These are phyloP conservation scores for Stereum hirsutum DNA, from an alignment of 1,284 basidiomycete species.

Conservation along the genomic window DNA sequence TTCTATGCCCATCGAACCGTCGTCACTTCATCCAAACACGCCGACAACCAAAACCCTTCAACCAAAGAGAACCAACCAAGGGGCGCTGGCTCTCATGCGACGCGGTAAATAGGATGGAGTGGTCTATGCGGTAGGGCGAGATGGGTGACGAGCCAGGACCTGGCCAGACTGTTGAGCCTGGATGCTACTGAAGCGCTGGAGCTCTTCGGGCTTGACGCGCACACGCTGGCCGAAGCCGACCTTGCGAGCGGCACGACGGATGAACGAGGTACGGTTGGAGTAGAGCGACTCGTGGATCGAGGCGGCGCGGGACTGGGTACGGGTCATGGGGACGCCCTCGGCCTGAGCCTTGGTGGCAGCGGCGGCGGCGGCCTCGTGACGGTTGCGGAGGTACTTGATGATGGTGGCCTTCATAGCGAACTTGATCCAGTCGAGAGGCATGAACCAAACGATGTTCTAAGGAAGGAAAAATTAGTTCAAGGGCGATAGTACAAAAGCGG, in stretches of 20 bases:
- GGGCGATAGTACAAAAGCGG: not conserved
- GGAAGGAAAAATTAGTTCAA: constrained; percentile 9
- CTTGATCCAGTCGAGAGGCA: constrained; percentile 93
- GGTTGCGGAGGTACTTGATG: constrained; percentile 75
- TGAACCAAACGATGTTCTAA: constrained; percentile 90
- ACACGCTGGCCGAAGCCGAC: constrained; percentile 81
- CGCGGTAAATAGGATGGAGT: no score
- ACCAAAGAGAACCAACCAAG: no score
- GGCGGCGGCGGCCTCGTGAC: constrained; percentile 44
- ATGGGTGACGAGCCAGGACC: constrained; percentile 72
- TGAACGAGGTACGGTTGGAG: constrained; percentile 87
- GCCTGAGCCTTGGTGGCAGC: constrained; percentile 32
- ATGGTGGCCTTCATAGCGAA: constrained; percentile 91
- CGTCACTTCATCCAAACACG: no score
- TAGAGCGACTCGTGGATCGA: constrained; percentile 91
- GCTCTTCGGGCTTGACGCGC: constrained; percentile 73
- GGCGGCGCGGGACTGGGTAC: constrained; percentile 85
- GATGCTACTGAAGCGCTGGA: constrained; percentile 78
- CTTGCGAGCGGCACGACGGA: constrained; percentile 77
- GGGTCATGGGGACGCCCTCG: constrained; percentile 67
- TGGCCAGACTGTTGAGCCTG: constrained; percentile 73
- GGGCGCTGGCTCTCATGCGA: no score
- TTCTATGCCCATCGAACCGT: no score
- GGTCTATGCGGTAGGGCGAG: constrained; percentile 35
- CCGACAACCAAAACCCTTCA: no score